Conservation (phyloP, 805 yeast genomes). For the Metschnikowia koreensis region DNA sequence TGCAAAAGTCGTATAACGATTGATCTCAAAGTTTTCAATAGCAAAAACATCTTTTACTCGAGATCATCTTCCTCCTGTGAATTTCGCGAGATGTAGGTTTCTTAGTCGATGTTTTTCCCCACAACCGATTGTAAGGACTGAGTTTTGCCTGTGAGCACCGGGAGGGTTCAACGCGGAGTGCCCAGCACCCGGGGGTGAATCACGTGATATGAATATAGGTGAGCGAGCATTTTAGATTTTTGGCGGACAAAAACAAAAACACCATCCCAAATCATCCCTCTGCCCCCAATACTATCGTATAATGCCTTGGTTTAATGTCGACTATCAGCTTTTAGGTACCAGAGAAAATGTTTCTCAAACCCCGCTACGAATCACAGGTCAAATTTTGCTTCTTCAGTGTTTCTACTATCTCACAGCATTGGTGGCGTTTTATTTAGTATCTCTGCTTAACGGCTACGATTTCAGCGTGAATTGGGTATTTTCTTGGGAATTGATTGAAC, state of each 20-base stretch:
- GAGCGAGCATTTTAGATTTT: neutral
- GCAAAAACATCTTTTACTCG: no score
- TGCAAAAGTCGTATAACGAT: no score
- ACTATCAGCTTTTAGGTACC: conserved; percentile 10
- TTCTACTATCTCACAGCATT: conserved; percentile 77
- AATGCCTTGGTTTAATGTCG: conserved; percentile 10
- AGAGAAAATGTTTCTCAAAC: conserved; percentile 9
- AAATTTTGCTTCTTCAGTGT: conserved; percentile 73
- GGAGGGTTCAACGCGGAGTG: no score
- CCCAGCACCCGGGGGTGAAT: no score
- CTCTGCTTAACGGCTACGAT: conserved; percentile 67
- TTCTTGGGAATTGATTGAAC: conserved; percentile 72
- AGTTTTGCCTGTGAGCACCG: no score
- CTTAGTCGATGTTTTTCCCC: no score
- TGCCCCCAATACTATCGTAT: neutral
- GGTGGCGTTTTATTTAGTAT: conserved; percentile 60
- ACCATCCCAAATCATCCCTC: neutral
- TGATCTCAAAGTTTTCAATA: no score
- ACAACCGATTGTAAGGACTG: no score
- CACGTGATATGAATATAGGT: neutral
- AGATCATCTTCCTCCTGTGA: no score
- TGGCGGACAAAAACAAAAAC: neutral
- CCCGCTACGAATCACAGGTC: conserved; percentile 37
- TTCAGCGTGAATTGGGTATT: conserved; percentile 71
- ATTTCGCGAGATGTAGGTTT: no score